phyloP scores from a whole-genome alignment of 2,329 filamentous ascomycete genomes.

The Hymenoscyphus albidus region DNA sequence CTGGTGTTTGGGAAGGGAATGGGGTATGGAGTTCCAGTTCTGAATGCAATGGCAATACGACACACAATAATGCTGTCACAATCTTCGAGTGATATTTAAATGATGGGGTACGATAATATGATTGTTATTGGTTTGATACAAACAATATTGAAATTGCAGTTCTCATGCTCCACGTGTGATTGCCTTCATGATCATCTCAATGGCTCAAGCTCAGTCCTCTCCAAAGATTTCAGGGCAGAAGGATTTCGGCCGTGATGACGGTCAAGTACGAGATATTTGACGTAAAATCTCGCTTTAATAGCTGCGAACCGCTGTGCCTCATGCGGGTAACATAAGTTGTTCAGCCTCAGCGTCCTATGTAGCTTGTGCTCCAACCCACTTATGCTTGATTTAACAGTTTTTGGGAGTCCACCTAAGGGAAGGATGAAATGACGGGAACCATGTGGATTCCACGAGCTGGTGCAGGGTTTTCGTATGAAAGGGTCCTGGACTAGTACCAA shows the following conservation, averaged over 20 bases:
- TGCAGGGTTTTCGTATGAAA: neutral
- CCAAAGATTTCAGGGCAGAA: neutral
- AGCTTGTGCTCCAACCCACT: neutral
- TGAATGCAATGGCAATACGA: neutral
- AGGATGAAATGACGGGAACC: neutral
- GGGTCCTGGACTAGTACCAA: neutral
- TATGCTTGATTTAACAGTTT: neutral
- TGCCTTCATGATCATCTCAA: neutral
- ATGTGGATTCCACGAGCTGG: neutral
- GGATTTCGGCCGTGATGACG: neutral
- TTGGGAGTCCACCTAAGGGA: neutral
- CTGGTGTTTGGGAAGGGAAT: neutral
- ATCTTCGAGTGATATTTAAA: neutral
- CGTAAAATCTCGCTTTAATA: neutral
- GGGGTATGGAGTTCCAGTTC: neutral
- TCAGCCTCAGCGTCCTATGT: slow-evolving; percentile 3
- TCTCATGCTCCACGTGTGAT: neutral
- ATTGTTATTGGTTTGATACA: neutral
- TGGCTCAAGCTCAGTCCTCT: neutral
- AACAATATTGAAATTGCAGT: neutral
- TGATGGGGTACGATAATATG: neutral
- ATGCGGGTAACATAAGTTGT: slow-evolving; percentile 1
- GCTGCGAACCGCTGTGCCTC: neutral
- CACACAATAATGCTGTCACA: neutral
- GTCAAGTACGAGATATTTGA: neutral